Base-by-base conservation (phyloP, 1,139 yeast species). In the Sugiyamaella paludigena region DNA sequence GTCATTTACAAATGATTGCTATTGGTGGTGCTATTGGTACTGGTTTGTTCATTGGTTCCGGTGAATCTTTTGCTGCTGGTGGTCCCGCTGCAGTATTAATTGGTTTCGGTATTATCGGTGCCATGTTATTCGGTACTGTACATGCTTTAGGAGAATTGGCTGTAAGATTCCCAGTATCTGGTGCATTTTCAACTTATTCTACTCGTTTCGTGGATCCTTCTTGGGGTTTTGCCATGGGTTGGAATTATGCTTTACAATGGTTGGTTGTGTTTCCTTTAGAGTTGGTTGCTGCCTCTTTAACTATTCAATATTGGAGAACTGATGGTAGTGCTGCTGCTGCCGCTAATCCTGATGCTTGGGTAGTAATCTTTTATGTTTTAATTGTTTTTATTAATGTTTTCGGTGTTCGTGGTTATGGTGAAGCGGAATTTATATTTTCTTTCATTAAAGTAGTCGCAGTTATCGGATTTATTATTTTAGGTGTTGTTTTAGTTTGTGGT, bases 1-100 rank as follows among this genome's bases (percentile, higher is more conserved):
- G 87, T 70, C 81, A 86, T 73, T 71, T 87, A 59, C 85, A 84
- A 63, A 84, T 87, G 87, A 83, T 87, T 65, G 94, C 95, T 43
- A 82, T 87, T 59, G 95, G 95, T 63, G 95, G 95, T 55, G 77
- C 88, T 47, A 85, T 87, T 55, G 95, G 96, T 68, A 85, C 84
- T 2, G 84, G 84, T 61, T 72, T 82, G 40, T 81, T 83, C 57
- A 80, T 84, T 52, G 88, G 89, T 50, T 72, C 82, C 36, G 89
- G 89, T 42, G 67, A 74, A 41, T 76, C 81, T 26, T 66, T 83
- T 43, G 61, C 68, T 32, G 68, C 69, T 30, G 84, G 84, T 40
- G 89, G 91, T 9, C 87, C 89, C 2, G 87, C 81, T 2, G 84
- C 83, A 44, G 71, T 83, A 48, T 62, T 84, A 19, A 74, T 80